Evolutionary conservation across 345 rosid species (phyloP), one percentile per base, ranked within the genome.

Genomic region (Laguncularia racemosa): DNA sequence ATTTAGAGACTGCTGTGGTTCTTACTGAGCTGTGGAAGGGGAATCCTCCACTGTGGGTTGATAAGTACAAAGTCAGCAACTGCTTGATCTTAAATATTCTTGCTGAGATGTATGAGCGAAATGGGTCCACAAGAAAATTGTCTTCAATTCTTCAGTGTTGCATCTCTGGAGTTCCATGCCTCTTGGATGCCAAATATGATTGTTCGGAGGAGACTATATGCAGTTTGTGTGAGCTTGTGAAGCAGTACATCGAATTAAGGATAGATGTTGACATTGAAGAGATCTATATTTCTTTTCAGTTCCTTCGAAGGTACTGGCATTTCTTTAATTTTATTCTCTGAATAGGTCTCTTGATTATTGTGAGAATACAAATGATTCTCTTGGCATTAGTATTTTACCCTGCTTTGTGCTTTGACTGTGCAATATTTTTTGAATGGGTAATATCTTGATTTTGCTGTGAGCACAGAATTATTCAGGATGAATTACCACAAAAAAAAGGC

Each of bases 31-130:
- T 83, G 58, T 86, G 90, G 91, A 64, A 53, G 58, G 98, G 93
- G 59, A 71, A 70, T 75, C 98, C 98, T 57, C 98, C 96, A 43
- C 48, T 6, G 10, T 92, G 96, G 98, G 76, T 78, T 63, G 78
- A 80, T 46, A 74, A 72, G 54, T 92, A 86, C 69, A 79, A 64
- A 81, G 60, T 19, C 67, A 83, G 89, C 75, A 81, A 76, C 51
- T 68, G 67, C 62, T 65, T 50, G 61, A 67, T 69, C 16, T 63
- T 89, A 66, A 80, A 71, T 43, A 60, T 55, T 49, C 43, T 89
- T 52, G 81, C 93, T 40, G 86, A 84, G 55, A 73, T 75, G 62
- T 89, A 73, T 70, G 48, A 60, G 74, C 80, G 71, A 73, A 50
- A 67, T 54, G 75, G 78, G n/a, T 69, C 82, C 52, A 53, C 77